Evolutionary conservation across 1,139 yeast genomes (phyloP).

Genomic region (Kodamaea suecica): DNA sequence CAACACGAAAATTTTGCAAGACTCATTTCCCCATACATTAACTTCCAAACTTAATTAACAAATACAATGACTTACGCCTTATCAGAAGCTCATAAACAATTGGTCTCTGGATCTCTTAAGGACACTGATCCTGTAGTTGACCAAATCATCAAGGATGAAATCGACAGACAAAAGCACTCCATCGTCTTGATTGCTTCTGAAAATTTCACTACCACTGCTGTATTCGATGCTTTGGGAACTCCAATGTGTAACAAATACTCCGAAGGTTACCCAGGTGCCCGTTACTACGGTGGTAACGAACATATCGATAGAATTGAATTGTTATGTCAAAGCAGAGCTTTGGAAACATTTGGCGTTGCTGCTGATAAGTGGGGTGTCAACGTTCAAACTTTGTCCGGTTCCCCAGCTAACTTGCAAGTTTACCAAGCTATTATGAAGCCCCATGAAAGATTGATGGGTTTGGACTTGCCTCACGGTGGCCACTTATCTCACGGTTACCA

Average conservation of each 20-base stretch:
- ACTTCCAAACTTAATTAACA: slow-evolving; percentile 1
- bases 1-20: too few relatives aligned
- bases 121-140: slow-evolving; percentile 85
- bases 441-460: slow-evolving; percentile 95
- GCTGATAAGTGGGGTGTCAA: slow-evolving; percentile 96
- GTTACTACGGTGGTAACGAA: slow-evolving; percentile 90
- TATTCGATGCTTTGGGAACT: slow-evolving; percentile 94
- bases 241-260: slow-evolving; percentile 93
- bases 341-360: slow-evolving; percentile 76
- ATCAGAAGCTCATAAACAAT: slow-evolving; percentile 61
- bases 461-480: slow-evolving; percentile 97
- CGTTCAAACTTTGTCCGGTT: slow-evolving; percentile 93
- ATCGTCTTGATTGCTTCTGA: slow-evolving; percentile 94
- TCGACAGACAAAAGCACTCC: slow-evolving; percentile 90
- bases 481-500: slow-evolving; percentile 98
- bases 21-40: too few relatives aligned
- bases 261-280: slow-evolving; percentile 86
- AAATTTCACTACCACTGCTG: slow-evolving; percentile 95
- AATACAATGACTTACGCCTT: slow-evolving; percentile 52
- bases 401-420: slow-evolving; percentile 96
- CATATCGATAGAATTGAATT: slow-evolving; percentile 91
- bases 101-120: slow-evolving; percentile 65
- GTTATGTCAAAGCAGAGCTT: slow-evolving; percentile 90
- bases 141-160: slow-evolving; percentile 79
- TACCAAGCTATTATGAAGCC: slow-evolving; percentile 94